Percentiles rank a stretch among this genome's conserved stretches.
Evolutionary conservation across 495 filamentous ascomycete species (phyloP).

Genomic region (Geopyxis carbonaria): DNA sequence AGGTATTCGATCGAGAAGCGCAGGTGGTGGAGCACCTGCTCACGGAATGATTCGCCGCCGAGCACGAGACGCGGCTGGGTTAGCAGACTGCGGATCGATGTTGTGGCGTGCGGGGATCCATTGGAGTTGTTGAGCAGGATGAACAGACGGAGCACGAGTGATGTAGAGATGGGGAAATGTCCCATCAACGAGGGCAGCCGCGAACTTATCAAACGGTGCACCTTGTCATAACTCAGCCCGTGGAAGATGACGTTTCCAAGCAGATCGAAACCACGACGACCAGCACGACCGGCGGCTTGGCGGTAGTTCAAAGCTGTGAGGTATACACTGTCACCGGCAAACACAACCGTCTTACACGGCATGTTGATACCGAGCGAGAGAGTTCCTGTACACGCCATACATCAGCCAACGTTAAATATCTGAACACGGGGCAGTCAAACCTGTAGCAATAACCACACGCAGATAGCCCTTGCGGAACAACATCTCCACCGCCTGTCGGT

Average conservation of each 20-base stretch:
- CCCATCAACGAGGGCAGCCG: constrained; percentile 54
- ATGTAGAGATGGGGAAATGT: constrained; percentile 62
- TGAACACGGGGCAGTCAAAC: constrained; percentile 15
- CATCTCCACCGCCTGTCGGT: constrained; percentile 54
- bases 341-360: constrained; percentile 69
- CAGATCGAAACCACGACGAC: constrained; percentile 62
- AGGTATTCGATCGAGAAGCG: constrained; percentile 70
- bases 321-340: constrained; percentile 52
- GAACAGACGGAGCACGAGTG: constrained; percentile 51
- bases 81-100: constrained; percentile 46
- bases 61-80: constrained; percentile 53
- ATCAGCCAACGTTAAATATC: constrained; percentile 1
- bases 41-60: constrained; percentile 41
- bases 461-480: constrained; percentile 58
- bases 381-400: constrained; percentile 28
- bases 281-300: constrained; percentile 59
- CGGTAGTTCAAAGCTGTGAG: constrained; percentile 59
- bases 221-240: constrained; percentile 36
- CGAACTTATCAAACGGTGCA: constrained; percentile 48
- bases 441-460: constrained; percentile 58
- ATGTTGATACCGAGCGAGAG: constrained; percentile 67
- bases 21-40: constrained; percentile 54
- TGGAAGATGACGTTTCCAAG: constrained; percentile 70
- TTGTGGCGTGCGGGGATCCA: constrained; percentile 39
- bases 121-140: constrained; percentile 47